Evolutionary conservation across 2,329 filamentous ascomycete species (phyloP), one percentile per base, ranked within the genome.

Genomic region (Neopestalotiopsis sp.): DNA sequence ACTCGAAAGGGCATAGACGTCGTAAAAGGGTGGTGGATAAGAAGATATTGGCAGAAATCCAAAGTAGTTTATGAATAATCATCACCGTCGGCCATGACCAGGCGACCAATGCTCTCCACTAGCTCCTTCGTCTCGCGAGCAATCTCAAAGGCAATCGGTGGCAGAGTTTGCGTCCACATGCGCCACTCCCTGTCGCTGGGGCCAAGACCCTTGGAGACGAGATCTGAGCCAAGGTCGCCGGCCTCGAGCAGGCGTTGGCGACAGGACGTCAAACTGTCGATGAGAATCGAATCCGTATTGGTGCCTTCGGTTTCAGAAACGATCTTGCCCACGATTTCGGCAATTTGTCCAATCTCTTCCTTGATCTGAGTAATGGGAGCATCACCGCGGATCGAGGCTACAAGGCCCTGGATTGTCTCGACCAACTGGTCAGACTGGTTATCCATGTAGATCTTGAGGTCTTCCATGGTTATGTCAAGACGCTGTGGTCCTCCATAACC

Each of bases 101-200:
- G 72, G 73, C 78, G 77, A 67, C 81, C 83, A 12, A 86, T 78
- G n/a, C 78, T 77, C 72, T 85, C 81, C 56, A 89, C 87, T 70
- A 94, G 82, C 77, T 93, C 93, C 83, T 95, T 96, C 65, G 92
- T 92, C 80, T 94, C 92, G 70, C 92, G 87, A 6, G 92, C 94
- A 77, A 95, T 92, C 80, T 94, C 92, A 80, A 97, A 97, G n/a
- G 93, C 93, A 73, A 96, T 90, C 2, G 93, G 93, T 12, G 93
- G 93, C 65, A 97, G 82, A 34, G 89, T 90, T 78, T 92, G 90
- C 67, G 88, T 91, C 84, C 91, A 91, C 76, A 86, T 84, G 71
- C 85, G 85, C 88, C 88, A 90, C 71, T 88, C 85, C 70, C 85
- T 82, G 67, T 86, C 84, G 57, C 85, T 84, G 61, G 88, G 82